These are phyloP conservation scores for Halophytophthora polymorphica DNA, from an alignment of 352 stramenopile genomes.

Conservation along the genomic window DNA sequence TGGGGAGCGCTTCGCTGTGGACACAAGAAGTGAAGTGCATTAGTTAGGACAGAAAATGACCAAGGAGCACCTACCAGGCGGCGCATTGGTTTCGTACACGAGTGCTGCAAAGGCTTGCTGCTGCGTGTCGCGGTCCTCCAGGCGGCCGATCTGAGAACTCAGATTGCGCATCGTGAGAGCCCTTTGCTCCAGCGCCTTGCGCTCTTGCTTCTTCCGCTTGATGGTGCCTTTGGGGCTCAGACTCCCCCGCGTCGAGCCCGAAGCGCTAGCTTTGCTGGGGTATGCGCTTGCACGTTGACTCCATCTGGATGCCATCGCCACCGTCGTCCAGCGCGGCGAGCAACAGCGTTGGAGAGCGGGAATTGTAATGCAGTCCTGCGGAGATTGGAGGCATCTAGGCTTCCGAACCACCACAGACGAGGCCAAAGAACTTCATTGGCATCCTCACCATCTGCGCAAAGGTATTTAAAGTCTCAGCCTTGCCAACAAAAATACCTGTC, in stretches of 20 bases:
- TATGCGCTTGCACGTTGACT: constrained; percentile 3
- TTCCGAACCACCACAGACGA: not conserved
- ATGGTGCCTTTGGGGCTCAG: constrained; percentile 29
- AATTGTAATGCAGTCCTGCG: too few species aligned
- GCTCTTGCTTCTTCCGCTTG: constrained; percentile 43
- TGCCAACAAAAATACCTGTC: not conserved
- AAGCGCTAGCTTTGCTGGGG: constrained; percentile 4
- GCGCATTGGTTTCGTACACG: constrained; percentile 36
- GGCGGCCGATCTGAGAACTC: constrained; percentile 43
- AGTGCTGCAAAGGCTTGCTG: constrained; percentile 51
- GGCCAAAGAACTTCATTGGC: too few species aligned
- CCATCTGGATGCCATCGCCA: constrained; percentile 23
- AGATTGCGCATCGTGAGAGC: constrained; percentile 35
- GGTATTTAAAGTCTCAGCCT: not conserved
- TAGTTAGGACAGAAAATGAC: constrained; percentile 5
- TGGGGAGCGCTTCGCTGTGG: constrained; percentile 35
- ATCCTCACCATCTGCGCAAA: too few species aligned
- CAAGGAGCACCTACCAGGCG: too few species aligned
- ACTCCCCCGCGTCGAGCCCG: not conserved
- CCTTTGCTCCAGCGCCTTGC: constrained; percentile 40
- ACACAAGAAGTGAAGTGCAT: not conserved
- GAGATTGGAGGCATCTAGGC: not conserved
- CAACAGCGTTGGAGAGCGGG: too few species aligned
- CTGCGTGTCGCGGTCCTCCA: constrained; percentile 69
- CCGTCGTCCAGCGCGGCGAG: too few species aligned